Base-by-base conservation (phyloP, 306 rosid genomes). In the Lablab purpureus region DNA sequence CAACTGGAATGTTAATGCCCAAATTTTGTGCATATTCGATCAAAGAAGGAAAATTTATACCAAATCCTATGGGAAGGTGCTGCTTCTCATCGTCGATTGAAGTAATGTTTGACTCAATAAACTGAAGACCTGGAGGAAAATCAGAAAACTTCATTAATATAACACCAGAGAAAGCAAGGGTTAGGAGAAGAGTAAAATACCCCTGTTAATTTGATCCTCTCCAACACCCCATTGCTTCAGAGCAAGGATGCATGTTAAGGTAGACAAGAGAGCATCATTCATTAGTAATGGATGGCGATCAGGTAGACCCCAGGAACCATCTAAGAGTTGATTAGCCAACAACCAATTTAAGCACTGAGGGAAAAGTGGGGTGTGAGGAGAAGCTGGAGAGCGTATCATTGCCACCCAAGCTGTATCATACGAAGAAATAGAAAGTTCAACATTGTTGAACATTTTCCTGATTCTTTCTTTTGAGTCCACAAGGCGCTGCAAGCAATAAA, bases 391-490 rank as follows among this genome's bases (percentile, higher is more conserved):
- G 73, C 93, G 92, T 75, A 91, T 74, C 99, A 89, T 91, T 32
- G 99, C 99, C 66, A 94, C 94, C 97, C 97, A 88, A 78, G 99
- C 95, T 5, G 99, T 94, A 82, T 94, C 97, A 74, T 92, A 94
- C 1, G 91, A 87, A 65, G 99, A 94, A 73, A 86, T 72, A 28
- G 91, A 91, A 64, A 91, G 92, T 68, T 92, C 92, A 64, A 91
- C 97, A 72, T 89, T 81, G 32, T 88, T 14, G 73, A 92, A 87
- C 93, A 91, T 71, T 71, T 85, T 81, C 85, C 77, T 82, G 28
- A 94, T 89, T 76, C 76, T 88, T 65, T 88, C 87, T 83, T 86
- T 89, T 5, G 84, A 82, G 64, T 83, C 92, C 63, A 86, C 97
- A 50, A 75, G 81, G 73, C 84, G 62, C 97, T 91, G 82, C 73